These are phyloP conservation scores for Colletotrichum cordylinicola DNA, from an alignment of 2,329 filamentous ascomycete species.

Conservation along the genomic window DNA sequence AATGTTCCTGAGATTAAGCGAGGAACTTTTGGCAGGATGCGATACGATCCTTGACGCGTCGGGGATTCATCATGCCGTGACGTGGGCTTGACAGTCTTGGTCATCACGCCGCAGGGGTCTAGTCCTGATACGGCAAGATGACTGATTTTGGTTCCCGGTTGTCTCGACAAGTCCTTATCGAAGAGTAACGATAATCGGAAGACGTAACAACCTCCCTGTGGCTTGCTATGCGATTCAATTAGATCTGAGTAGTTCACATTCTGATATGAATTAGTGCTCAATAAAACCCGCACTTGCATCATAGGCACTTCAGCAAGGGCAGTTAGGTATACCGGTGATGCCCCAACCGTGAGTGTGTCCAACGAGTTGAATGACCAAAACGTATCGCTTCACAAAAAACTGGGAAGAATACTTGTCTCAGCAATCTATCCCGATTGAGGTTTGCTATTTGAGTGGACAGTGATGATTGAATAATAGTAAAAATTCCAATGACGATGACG, in stretches of 20 bases:
- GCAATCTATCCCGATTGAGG: neutral
- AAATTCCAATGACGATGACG: neutral
- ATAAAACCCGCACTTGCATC: neutral
- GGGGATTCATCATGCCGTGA: neutral
- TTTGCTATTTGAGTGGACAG: neutral
- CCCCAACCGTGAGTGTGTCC: neutral
- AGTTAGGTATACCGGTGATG: neutral
- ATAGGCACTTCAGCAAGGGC: neutral
- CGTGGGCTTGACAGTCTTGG: neutral
- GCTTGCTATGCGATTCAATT: neutral
- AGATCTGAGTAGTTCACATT: neutral
- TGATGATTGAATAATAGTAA: neutral
- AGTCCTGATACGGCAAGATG: neutral
- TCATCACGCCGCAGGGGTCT: neutral
- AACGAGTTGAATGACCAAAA: neutral
- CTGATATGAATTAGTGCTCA: neutral
- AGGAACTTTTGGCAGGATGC: neutral
- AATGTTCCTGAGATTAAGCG: neutral
- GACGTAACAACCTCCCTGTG: too few relatives aligned
- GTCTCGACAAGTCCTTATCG: neutral
- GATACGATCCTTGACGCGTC: neutral
- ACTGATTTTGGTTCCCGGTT: neutral
- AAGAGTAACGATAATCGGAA: neutral
- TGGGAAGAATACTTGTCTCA: neutral
- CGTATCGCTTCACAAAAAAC: neutral